phyloP scores from a whole-genome alignment of 352 stramenopile species.

The Phytophthora macrochlamydospora region DNA sequence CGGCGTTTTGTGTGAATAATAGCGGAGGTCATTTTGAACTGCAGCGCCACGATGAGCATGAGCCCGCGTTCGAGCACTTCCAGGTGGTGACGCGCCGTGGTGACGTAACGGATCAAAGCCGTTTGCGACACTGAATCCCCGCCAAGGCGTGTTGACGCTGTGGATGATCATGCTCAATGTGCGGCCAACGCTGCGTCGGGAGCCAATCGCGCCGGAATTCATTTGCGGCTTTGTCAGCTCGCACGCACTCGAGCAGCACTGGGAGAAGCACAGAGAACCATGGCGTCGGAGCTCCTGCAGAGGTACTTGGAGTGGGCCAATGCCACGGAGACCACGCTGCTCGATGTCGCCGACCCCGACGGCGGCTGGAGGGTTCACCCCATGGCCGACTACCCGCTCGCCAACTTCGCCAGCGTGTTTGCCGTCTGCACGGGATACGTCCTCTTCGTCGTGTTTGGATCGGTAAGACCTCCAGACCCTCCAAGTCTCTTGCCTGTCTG shows the following conservation, averaged over 20 bases:
- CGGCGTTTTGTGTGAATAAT: too few species aligned
- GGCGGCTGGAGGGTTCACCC: slow-evolving; percentile 65
- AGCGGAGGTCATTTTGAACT: too few species aligned
- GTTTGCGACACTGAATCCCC: not conserved
- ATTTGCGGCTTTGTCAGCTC: slow-evolving; percentile 26
- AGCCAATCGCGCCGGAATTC: slow-evolving; percentile 4
- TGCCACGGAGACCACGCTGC: slow-evolving; percentile 46
- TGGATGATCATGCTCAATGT: slow-evolving; percentile 9
- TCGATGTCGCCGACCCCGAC: slow-evolving; percentile 62
- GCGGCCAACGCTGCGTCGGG: slow-evolving; percentile 1
- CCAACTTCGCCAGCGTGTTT: slow-evolving; percentile 64
- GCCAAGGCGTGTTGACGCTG: slow-evolving; percentile 1
- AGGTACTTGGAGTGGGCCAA: slow-evolving; percentile 66
- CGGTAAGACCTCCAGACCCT: slow-evolving; percentile 28
- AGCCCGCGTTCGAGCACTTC: too few species aligned
- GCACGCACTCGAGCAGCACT: not conserved
- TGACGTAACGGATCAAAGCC: slow-evolving; percentile 1
- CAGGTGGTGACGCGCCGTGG: not conserved
- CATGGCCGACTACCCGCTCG: slow-evolving; percentile 67
- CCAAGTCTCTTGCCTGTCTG: not conserved
- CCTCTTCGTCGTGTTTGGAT: slow-evolving; percentile 71
- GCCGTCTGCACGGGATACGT: slow-evolving; percentile 70
- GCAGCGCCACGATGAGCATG: too few species aligned
- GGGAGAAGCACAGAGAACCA: slow-evolving; percentile 11
- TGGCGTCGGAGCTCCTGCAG: slow-evolving; percentile 41